Evolutionary conservation across 2,329 filamentous ascomycete species (phyloP), one percentile per base, ranked within the genome.

Genomic region (Calonectria leucothoes): DNA sequence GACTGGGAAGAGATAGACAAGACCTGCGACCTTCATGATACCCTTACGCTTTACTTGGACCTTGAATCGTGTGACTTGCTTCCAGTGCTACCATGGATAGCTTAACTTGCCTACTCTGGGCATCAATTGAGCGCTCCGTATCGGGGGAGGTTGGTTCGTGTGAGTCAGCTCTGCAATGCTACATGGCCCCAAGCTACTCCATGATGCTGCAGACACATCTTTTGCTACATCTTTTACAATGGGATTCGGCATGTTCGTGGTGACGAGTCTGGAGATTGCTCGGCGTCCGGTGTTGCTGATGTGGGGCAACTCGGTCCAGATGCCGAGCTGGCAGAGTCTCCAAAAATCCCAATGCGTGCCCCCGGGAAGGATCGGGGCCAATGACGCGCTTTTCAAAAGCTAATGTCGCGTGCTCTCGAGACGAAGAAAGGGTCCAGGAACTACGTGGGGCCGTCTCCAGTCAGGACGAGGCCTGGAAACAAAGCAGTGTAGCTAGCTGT

Each of bases 221-320:
- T 23, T 23, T 66, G 33, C 37, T 11, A 25, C 42, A 59, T 35
- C 1, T 55, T 42, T 48, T 10, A 35, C 37, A 45, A 25, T 52
- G 48, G 55, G 35, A 66, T 68, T 72, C 70, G 49, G 45, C 48
- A 55, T 68, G 27, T 55, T 37, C 11, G 55, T n/a, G 29, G 52
- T 57, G 31, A 49, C 25, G 20, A 31, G 23, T 11, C 27, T 64
- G 72, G 72, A 74, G 72, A 74, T 74, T 57, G 25, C 51, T 74
- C 72, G 72, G 72, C 51, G 65, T 65, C 72, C 69, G 72, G 72
- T 49, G 71, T 74, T 65, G 67, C 48, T 45, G 14, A 52, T 27
- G 55, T 61, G 57, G 57, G 69, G 55, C 72, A 20, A 33, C 11
- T 7, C 23, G 14, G 23, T 17, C 57, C 25, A 65, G 49, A 68